Conservation (phyloP, 2,329 filamentous ascomycete species). For the Fusarium sublunatum region DNA sequence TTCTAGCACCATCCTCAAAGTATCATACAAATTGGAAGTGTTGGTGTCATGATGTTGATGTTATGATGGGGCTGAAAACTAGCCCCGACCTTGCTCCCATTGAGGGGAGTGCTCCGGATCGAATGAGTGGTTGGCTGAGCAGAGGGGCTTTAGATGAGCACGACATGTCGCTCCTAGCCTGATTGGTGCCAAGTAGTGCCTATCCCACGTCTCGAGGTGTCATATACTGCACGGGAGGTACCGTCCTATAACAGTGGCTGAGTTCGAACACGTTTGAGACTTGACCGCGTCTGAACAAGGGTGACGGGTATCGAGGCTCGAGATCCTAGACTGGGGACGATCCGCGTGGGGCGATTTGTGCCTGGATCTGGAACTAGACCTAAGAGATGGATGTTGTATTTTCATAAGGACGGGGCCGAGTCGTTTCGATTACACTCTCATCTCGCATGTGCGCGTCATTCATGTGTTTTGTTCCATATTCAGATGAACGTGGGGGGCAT, state of each 20-base stretch:
- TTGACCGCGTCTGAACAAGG: not conserved
- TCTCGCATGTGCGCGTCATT: constrained; percentile 41
- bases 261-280: constrained; percentile 2
- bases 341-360: constrained; percentile 27
- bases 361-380: constrained; percentile 23
- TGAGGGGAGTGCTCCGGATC: not conserved
- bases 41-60: constrained; percentile 31
- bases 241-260: constrained; percentile 10
- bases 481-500: not conserved
- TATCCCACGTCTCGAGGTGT: constrained; percentile 33
- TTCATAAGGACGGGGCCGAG: constrained; percentile 18
- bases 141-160: not conserved
- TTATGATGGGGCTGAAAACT: constrained; percentile 1
- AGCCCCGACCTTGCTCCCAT: not conserved
- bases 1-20: not conserved
- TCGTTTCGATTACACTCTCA: constrained; percentile 35
- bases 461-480: constrained; percentile 4
- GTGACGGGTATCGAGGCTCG: constrained; percentile 21
- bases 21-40: not conserved
- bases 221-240: constrained; percentile 24
- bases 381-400: constrained; percentile 16
- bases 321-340: constrained; percentile 14
- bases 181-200: constrained; percentile 7
- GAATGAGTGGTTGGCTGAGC: not conserved
- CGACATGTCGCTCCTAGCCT: constrained; percentile 20